Conservation (phyloP, 306 rosid genomes). For the Corylus americana region DNA sequence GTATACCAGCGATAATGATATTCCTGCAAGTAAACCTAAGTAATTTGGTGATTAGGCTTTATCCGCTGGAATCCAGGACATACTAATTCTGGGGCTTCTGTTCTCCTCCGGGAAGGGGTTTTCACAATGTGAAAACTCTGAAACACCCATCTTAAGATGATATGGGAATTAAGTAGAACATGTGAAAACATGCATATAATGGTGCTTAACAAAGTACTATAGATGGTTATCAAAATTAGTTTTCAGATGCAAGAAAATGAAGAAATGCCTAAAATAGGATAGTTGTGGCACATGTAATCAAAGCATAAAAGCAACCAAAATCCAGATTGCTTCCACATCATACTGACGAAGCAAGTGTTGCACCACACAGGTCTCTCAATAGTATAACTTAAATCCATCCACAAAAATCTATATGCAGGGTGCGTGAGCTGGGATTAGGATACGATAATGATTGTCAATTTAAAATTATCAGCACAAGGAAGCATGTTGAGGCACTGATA, state of each 20-base stretch:
- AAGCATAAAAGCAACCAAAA: background rate
- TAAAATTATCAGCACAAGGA: background rate
- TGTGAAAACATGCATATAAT: background rate
- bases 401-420: background rate
- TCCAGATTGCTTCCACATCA: background rate
- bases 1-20: background rate
- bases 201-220: background rate
- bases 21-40: background rate
- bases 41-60: background rate
- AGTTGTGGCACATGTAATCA: background rate
- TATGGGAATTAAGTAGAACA: background rate
- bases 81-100: too few species aligned
- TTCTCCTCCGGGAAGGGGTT: too few species aligned
- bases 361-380: background rate
- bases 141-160: background rate
- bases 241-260: background rate
- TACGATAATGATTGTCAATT: background rate
- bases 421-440: background rate
- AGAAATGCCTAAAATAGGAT: background rate
- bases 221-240: background rate
- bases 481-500: background rate
- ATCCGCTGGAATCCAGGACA: too few species aligned
- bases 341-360: constrained; percentile 4
- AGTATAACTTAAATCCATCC: background rate
- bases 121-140: too few species aligned